These are phyloP conservation scores for Eucalyptus lansdowneana DNA, from an alignment of 345 rosid species.

Conservation along the genomic window DNA sequence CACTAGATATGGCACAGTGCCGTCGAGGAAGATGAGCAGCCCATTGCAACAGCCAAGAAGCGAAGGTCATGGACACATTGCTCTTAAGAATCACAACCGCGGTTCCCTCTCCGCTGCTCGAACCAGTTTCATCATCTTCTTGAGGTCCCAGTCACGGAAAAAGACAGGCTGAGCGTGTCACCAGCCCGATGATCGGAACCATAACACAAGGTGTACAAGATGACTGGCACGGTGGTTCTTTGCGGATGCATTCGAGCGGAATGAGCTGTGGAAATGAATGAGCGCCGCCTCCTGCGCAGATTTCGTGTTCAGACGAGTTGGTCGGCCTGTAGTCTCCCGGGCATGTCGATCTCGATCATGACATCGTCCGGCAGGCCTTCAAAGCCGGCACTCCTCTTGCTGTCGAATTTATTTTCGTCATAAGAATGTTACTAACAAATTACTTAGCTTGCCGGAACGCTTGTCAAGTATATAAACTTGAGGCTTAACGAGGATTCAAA, in stretches of 20 bases:
- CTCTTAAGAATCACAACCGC: background rate
- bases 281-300: background rate
- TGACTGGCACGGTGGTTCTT: background rate
- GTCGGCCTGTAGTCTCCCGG: background rate
- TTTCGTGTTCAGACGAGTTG: background rate
- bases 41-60: background rate
- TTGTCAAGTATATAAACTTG: background rate
- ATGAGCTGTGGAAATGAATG: background rate
- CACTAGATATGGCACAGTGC: background rate
- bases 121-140: background rate
- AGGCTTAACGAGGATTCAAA: background rate
- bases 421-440: background rate
- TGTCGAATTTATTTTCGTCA: background rate
- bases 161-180: background rate
- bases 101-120: background rate
- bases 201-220: background rate
- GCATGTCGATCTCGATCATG: background rate
- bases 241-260: background rate
- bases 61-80: background rate
- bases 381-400: background rate
- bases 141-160: background rate
- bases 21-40: background rate
- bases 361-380: background rate
- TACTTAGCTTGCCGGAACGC: background rate
- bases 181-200: background rate